Percentiles rank a stretch among this genome's conserved stretches.
These are phyloP conservation scores for Bruguiera parviflora DNA, from an alignment of 345 rosid species.

Conservation along the genomic window DNA sequence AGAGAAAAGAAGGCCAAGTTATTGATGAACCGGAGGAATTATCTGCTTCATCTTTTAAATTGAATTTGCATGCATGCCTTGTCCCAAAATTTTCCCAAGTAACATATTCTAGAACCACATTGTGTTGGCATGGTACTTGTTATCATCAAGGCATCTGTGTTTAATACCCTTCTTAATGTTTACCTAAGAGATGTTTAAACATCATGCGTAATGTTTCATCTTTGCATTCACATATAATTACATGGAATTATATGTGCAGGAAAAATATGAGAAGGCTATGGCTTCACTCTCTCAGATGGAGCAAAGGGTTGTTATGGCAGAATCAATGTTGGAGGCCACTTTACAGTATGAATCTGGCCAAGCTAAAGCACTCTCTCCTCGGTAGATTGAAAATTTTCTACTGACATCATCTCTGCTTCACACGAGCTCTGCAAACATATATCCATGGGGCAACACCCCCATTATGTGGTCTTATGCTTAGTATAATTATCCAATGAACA, in stretches of 20 bases:
- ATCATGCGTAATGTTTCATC: background rate
- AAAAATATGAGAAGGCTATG: slow-evolving; percentile 76
- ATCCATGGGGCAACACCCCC: background rate
- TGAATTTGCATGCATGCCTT: background rate
- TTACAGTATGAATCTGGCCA: slow-evolving; percentile 75
- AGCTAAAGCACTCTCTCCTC: slow-evolving; percentile 63
- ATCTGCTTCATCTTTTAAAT: background rate
- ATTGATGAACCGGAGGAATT: background rate
- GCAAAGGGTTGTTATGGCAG: slow-evolving; percentile 85
- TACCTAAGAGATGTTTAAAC: background rate
- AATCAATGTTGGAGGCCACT: slow-evolving; percentile 87
- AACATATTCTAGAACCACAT: background rate
- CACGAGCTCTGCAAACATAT: background rate
- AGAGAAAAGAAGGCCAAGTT: background rate
- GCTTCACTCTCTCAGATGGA: slow-evolving; percentile 68
- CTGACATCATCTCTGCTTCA: slow-evolving; percentile 9
- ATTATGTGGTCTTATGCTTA: background rate
- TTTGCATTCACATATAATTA: background rate
- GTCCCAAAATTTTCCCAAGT: too few species aligned
- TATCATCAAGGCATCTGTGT: background rate
- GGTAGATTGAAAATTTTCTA: slow-evolving; percentile 33
- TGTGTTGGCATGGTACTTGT: background rate
- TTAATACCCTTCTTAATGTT: background rate
- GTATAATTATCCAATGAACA: too few species aligned
- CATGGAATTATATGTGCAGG: slow-evolving; percentile 43